Evolutionary conservation across 2,329 filamentous ascomycete genomes (phyloP).

Genomic region (Exophiala bonariae): DNA sequence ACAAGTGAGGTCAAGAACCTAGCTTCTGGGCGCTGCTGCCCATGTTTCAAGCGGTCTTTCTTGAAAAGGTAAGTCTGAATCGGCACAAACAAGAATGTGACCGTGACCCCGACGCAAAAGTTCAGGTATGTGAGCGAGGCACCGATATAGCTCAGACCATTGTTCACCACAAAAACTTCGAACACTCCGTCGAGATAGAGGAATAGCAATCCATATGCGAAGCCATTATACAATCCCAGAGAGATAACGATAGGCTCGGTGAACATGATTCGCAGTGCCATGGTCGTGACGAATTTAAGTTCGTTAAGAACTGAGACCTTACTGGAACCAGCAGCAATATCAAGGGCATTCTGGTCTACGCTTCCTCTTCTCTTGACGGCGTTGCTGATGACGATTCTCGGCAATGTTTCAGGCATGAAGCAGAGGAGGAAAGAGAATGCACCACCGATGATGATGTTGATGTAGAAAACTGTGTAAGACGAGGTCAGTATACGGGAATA

Average conservation of each 20-base stretch:
- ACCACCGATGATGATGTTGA: conserved; percentile 43
- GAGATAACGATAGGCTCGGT: conserved; percentile 43
- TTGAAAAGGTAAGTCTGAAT: conserved; percentile 44
- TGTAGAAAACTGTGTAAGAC: conserved; percentile 18
- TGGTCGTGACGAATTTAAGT: conserved; percentile 42
- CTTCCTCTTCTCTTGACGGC: conserved; percentile 33
- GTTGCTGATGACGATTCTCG: conserved; percentile 39
- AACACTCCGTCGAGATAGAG: conserved; percentile 46
- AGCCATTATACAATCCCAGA: conserved; percentile 40
- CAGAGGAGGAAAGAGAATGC: conserved; percentile 38
- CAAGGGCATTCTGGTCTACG: conserved; percentile 31
- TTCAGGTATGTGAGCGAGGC: conserved; percentile 46
- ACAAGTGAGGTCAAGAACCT: conserved; percentile 43
- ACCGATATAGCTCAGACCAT: conserved; percentile 38
- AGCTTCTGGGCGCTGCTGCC: conserved; percentile 38
- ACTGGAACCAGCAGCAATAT: conserved; percentile 35
- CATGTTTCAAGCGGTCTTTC: conserved; percentile 38
- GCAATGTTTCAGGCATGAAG: conserved; percentile 43
- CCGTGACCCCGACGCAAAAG: conserved; percentile 43
- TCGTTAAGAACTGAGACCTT: conserved; percentile 40
- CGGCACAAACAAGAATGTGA: conserved; percentile 44
- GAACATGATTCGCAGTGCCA: conserved; percentile 45
- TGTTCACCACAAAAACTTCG: conserved; percentile 45
- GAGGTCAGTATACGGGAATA: background rate
- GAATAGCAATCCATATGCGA: conserved; percentile 44